Evolutionary conservation across 2,329 filamentous ascomycete species (phyloP), one percentile per base, ranked within the genome.

Genomic region (Penicillium sp.): DNA sequence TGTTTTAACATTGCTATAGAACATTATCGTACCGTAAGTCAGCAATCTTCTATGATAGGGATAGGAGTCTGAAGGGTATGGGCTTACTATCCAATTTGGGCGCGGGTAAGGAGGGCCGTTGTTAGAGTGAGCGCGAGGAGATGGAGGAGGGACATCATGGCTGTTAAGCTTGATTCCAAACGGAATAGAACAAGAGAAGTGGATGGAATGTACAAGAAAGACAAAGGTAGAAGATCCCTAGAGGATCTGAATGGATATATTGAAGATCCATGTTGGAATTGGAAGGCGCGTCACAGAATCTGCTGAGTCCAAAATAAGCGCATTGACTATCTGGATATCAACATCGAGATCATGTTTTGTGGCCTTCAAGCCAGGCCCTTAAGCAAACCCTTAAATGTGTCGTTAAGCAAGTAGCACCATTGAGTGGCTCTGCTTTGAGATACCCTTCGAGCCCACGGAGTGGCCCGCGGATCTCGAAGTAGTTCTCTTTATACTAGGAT

Each of bases 21-120:
- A 35, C 2, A 17, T 62, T 30, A 58, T 41, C 9, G 35, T 13
- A 15, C 13, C 35, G 35, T 41, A 41, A 11, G 35, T 15, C 35
- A 41, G 35, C 15, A 15, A 13, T 41, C 11, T 23, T n/a, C n/a
- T 35, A 26, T 17, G 21, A 55, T 51, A 48, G 31, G n/a, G n/a
- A 47, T 29, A 29, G 11, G 15, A 13, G 26, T 45, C n/a, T 31
- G 11, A 7, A 26, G 15, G 26, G 35, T 26, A 1, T 4, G 17
- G n/a, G 19, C 57, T 46, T 63, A 67, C 65, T 63, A 64, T 49
- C 38, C 23, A 8, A 64, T 62, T 47, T 67, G 67, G 21, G 56
- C 63, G 9, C 9, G 17, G 46, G 31, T 31, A 50, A 30, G 41
- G n/a, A 64, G n/a, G 23, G 29, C 7, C 7, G 62, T 31, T 9